Conservation (phyloP, 495 filamentous ascomycete species). For the Lasiosphaeria miniovina region DNA sequence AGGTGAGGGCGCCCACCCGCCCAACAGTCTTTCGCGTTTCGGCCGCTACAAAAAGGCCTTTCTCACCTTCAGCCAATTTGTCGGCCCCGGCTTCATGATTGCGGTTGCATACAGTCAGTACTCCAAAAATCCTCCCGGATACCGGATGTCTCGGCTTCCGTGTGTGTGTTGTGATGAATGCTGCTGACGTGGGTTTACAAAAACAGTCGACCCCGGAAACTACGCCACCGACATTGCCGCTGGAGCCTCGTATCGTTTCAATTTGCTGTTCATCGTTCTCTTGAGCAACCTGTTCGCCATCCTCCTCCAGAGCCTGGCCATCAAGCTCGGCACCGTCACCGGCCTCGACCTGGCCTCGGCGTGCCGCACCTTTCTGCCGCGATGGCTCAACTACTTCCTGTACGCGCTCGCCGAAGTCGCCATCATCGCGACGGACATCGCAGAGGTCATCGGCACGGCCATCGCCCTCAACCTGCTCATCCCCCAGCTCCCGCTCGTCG, state of each 20-base stretch:
- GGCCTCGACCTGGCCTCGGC: slow-evolving; percentile 30
- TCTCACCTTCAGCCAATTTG: slow-evolving; percentile 67
- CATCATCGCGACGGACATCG: slow-evolving; percentile 53
- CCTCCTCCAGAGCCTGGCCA: slow-evolving; percentile 28
- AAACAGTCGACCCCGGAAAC: slow-evolving; percentile 32
- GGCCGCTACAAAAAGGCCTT: slow-evolving; percentile 38
- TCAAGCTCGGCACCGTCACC: slow-evolving; percentile 33
- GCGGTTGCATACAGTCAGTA: slow-evolving; percentile 61
- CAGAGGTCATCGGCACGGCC: slow-evolving; percentile 88
- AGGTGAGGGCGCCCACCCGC: not conserved
- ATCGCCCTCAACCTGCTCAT: slow-evolving; percentile 86
- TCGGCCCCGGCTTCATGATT: slow-evolving; percentile 85
- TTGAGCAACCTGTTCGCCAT: slow-evolving; percentile 33
- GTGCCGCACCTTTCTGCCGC: slow-evolving; percentile 27
- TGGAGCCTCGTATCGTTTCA: slow-evolving; percentile 29
- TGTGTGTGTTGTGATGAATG: slow-evolving; percentile 25
- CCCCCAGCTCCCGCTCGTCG: slow-evolving; percentile 73
- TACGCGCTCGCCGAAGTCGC: slow-evolving; percentile 29
- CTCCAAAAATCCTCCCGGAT: not conserved
- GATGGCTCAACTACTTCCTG: slow-evolving; percentile 30
- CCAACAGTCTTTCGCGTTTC: slow-evolving; percentile 9
- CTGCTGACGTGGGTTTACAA: not conserved
- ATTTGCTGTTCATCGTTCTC: slow-evolving; percentile 33
- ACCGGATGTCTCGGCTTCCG: not conserved
- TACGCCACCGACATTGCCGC: slow-evolving; percentile 34